phyloP scores from a whole-genome alignment of 1,139 yeast species.

The Pneumocystis sp. region DNA sequence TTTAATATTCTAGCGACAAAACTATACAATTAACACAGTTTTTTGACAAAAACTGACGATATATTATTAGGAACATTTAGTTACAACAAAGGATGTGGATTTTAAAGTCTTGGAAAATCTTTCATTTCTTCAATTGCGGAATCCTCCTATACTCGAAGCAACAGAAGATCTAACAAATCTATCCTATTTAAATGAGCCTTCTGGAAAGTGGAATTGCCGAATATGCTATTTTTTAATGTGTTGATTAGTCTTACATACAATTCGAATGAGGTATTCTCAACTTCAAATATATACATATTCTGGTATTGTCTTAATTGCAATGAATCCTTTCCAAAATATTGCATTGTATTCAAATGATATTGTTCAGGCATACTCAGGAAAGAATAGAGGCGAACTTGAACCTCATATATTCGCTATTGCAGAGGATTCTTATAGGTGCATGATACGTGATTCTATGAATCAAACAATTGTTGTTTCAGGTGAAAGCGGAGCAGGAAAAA shows the following conservation, averaged over 20 bases:
- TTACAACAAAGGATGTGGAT: constrained; percentile 24
- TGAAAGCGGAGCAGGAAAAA: constrained; percentile 98
- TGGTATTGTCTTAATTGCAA: constrained; percentile 91
- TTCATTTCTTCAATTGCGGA: constrained; percentile 61
- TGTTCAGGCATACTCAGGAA: constrained; percentile 87
- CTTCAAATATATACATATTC: constrained; percentile 88
- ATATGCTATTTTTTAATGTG: constrained; percentile 57
- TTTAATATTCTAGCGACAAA: background rate
- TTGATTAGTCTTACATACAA: background rate
- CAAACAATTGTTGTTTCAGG: constrained; percentile 96
- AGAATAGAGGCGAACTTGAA: constrained; percentile 81
- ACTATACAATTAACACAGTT: background rate
- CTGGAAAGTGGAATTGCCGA: constrained; percentile 78
- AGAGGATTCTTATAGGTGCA: constrained; percentile 91
- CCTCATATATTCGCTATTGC: constrained; percentile 97
- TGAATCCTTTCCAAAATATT: constrained; percentile 85
- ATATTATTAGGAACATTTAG: constrained; percentile 1
- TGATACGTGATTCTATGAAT: constrained; percentile 70
- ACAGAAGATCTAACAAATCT: constrained; percentile 87
- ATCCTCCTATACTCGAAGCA: constrained; percentile 86
- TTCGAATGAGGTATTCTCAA: constrained; percentile 50
- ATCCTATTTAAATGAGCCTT: constrained; percentile 89
- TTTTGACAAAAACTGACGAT: background rate
- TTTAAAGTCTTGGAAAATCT: constrained; percentile 42
- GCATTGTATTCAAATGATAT: constrained; percentile 85